phyloP scores from a whole-genome alignment of 2,329 filamentous ascomycete genomes.

The Phyllosticta citrichinensis region DNA sequence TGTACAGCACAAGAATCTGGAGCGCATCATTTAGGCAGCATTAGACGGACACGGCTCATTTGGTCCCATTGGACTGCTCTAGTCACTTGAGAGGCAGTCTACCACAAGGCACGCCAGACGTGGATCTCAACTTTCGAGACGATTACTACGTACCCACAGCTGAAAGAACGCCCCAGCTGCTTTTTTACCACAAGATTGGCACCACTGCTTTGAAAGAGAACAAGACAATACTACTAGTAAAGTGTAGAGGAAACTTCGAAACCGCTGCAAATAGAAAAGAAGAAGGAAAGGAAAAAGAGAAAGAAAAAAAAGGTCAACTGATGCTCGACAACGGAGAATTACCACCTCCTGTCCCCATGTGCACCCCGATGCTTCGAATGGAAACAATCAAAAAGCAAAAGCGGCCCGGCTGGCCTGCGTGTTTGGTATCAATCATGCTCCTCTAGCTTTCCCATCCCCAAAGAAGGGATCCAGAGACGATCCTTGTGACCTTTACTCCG shows the following conservation, averaged over 20 bases:
- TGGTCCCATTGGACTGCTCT: too few species aligned
- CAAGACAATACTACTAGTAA: constrained; percentile 3
- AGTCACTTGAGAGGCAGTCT: background rate
- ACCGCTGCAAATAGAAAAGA: constrained; percentile 8
- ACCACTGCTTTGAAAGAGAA: background rate
- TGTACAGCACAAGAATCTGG: background rate
- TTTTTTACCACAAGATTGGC: constrained; percentile 7
- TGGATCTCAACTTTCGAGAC: background rate
- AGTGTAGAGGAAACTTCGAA: constrained; percentile 4
- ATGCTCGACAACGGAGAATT: background rate
- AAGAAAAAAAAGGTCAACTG: background rate
- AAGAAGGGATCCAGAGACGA: background rate
- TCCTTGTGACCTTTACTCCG: background rate
- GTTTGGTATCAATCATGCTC: constrained; percentile 11
- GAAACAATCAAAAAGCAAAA: constrained; percentile 8
- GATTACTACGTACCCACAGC: constrained; percentile 10
- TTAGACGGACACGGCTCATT: background rate
- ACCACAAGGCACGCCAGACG: background rate
- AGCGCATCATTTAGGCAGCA: background rate
- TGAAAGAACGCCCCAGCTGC: constrained; percentile 9
- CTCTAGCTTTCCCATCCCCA: constrained; percentile 5
- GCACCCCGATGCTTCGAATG: constrained; percentile 3
- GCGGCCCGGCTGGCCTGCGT: constrained; percentile 9
- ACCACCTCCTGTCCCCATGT: constrained; percentile 1
- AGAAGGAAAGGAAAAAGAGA: background rate